Evolutionary conservation across 192 early-diverging fungal species (phyloP).

Genomic region (Nowakowskiella sp.): DNA sequence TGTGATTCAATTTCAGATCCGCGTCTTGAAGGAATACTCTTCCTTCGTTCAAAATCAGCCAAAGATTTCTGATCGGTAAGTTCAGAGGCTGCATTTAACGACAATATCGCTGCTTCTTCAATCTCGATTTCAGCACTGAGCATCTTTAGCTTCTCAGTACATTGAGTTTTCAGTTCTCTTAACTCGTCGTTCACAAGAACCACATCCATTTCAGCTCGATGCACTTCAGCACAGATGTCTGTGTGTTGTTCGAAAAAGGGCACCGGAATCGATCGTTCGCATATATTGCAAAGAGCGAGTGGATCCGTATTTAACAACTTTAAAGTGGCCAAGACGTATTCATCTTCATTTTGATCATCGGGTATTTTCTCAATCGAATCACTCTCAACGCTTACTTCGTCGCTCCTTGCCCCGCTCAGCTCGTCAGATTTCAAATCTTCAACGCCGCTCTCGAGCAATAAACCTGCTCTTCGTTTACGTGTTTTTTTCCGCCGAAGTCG

Average conservation of each 20-base stretch:
- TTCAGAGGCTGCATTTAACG: not conserved
- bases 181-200: conserved; percentile 65
- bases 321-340: conserved; percentile 1
- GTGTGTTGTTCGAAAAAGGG: conserved; percentile 69
- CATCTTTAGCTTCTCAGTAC: conserved; percentile 21
- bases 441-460: too few relatives aligned
- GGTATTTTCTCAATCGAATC: not conserved
- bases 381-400: not conserved
- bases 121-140: conserved; percentile 28
- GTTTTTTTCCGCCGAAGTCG: too few relatives aligned
- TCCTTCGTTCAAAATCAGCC: not conserved
- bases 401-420: conserved; percentile 1
- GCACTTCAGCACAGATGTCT: conserved; percentile 58
- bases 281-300: conserved; percentile 69
- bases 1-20: too few relatives aligned
- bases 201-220: conserved; percentile 70
- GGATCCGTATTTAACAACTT: conserved; percentile 13
- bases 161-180: conserved; percentile 44
- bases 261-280: conserved; percentile 63
- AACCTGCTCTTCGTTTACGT: too few relatives aligned
- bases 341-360: conserved; percentile 9
- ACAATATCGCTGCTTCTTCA: not conserved
- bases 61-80: conserved; percentile 25
- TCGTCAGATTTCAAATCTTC: too few relatives aligned
- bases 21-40: too few relatives aligned